Conservation (phyloP, 1,139 yeast genomes). For the Dujonia santamariae region DNA sequence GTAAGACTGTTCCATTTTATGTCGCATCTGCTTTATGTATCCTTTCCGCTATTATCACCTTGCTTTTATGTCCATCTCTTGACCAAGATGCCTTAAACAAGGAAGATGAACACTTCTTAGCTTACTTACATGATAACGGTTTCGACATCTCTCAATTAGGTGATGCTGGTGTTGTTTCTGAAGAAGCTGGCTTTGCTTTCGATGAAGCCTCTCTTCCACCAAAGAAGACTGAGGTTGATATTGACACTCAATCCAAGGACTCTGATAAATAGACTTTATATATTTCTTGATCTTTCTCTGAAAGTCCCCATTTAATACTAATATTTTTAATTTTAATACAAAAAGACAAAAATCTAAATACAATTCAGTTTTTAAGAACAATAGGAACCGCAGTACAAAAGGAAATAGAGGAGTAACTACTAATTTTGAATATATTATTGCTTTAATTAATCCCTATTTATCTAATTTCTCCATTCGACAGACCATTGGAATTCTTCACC, state of each 20-base stretch:
- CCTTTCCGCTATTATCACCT: constrained; percentile 64
- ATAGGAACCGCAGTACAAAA: too few species aligned
- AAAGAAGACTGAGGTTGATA: constrained; percentile 2
- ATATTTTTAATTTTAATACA: too few species aligned
- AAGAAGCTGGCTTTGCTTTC: constrained; percentile 1
- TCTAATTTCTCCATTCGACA: constrained; percentile 61
- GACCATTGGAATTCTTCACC: constrained; percentile 74
- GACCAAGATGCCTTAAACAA: constrained; percentile 78
- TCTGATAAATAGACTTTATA: not conserved
- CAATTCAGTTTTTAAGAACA: too few species aligned
- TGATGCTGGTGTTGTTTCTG: constrained; percentile 20
- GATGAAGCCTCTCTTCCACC: not conserved
- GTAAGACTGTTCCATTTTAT: constrained; percentile 76
- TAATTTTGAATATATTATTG: too few species aligned
- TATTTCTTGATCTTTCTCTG: too few species aligned
- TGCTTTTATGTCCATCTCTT: constrained; percentile 74
- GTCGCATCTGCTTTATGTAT: constrained; percentile 76
- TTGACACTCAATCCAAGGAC: constrained; percentile 3
- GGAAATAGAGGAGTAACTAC: too few species aligned
- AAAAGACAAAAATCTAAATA: too few species aligned
- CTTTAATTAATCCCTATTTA: too few species aligned
- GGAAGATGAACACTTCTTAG: constrained; percentile 72
- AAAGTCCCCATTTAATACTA: too few species aligned
- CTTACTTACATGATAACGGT: constrained; percentile 58
- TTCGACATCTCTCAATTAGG: constrained; percentile 55